A percentile compares a stretch with the other conserved stretches of the same genome.
Evolutionary conservation across 2,329 filamentous ascomycete genomes (phyloP).

Genomic region (Aureobasidium sp.): DNA sequence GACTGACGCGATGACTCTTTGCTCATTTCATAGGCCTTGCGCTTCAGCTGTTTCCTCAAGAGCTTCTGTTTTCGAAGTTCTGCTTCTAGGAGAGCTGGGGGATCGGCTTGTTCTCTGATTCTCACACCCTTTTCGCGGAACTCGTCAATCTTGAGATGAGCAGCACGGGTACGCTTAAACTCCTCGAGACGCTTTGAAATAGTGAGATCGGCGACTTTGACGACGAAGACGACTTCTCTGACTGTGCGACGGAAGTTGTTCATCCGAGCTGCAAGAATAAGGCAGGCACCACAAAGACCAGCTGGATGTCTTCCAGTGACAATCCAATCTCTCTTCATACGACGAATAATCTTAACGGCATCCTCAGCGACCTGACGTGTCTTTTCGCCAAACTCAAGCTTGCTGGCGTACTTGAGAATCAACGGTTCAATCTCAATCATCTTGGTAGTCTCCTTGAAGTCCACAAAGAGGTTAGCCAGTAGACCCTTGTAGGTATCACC

Average conservation of each 20-base stretch:
- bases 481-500: conserved; percentile 84
- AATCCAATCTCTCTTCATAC: conserved; percentile 98
- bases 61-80: conserved; percentile 39
- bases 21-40: conserved; percentile 17
- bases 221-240: conserved; percentile 93
- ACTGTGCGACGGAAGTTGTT: conserved; percentile 94
- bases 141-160: conserved; percentile 77
- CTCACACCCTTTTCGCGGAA: conserved; percentile 62
- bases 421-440: conserved; percentile 55
- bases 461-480: conserved; percentile 57
- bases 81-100: conserved; percentile 70
- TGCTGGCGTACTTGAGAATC: conserved; percentile 82
- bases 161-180: conserved; percentile 79
- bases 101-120: conserved; percentile 67
- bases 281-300: conserved; percentile 85
- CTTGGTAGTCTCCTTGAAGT: conserved; percentile 42
- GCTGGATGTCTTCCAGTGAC: conserved; percentile 86
- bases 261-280: conserved; percentile 93
- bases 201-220: conserved; percentile 91
- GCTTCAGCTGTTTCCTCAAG: conserved; percentile 25
- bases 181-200: conserved; percentile 87
- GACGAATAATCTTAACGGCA: conserved; percentile 75
- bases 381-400: conserved; percentile 79
- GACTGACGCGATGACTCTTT: conserved; percentile 21
- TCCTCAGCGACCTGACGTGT: conserved; percentile 81